Conservation (phyloP, 192 early-diverging fungal species). For the Gamsiella multidivaricata region DNA sequence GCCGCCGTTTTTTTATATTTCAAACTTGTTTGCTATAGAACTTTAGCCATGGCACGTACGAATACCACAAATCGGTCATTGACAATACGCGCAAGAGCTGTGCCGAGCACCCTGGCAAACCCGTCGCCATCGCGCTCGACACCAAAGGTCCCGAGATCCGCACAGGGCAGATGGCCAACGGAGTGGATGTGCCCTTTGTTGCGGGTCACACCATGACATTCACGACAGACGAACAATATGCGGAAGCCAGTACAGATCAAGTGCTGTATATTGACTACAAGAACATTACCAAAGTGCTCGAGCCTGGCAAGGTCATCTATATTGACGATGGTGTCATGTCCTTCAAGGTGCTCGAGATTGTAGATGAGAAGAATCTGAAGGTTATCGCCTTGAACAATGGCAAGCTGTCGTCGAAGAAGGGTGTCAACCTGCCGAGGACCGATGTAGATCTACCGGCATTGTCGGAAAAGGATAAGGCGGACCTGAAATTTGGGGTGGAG, state of each 20-base stretch:
- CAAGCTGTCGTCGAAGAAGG: constrained; percentile 87
- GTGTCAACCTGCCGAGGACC: constrained; percentile 90
- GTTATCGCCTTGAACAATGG: constrained; percentile 82
- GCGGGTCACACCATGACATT: constrained; percentile 77
- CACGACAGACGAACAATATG: constrained; percentile 70
- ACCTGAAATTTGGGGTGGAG: constrained; percentile 89
- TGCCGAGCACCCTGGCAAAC: constrained; percentile 54
- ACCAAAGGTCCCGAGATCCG: constrained; percentile 87
- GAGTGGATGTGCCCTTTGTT: constrained; percentile 69
- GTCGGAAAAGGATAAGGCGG: constrained; percentile 88
- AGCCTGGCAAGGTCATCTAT: constrained; percentile 75
- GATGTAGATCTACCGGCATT: constrained; percentile 89
- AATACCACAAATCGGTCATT: constrained; percentile 78
- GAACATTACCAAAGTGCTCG: constrained; percentile 77
- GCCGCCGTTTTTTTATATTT: no score
- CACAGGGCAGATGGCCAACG: constrained; percentile 74
- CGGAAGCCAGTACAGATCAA: constrained; percentile 62
- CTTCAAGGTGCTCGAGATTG: constrained; percentile 86
- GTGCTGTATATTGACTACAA: constrained; percentile 80
- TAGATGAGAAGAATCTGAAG: constrained; percentile 58
- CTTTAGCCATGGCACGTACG: constrained; percentile 48
- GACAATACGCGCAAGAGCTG: constrained; percentile 72
- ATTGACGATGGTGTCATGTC: constrained; percentile 95
- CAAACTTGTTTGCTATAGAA: constrained; percentile 23
- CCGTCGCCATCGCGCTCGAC: constrained; percentile 80